phyloP scores from a whole-genome alignment of 768 basidiomycete genomes.

The Phaffia australis region DNA sequence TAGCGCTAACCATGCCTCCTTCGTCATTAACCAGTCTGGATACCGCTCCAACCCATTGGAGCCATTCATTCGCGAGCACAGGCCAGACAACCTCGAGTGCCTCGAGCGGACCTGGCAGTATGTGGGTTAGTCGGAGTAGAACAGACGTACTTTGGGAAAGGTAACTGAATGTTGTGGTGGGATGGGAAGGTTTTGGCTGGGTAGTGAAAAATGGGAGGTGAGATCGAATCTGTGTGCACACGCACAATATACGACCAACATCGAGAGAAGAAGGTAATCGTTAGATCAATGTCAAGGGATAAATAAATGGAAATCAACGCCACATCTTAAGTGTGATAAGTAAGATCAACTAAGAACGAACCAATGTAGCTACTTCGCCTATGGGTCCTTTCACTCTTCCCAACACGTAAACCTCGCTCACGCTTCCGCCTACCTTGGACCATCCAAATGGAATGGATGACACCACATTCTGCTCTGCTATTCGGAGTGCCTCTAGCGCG shows the following conservation, averaged over 20 bases:
- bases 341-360: neutral
- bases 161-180: conserved; percentile 17
- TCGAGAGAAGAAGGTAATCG: neutral
- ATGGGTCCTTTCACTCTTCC: conserved; percentile 14
- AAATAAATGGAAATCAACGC: neutral
- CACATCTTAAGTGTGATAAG: neutral
- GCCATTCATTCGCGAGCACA: conserved; percentile 16
- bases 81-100: conserved; percentile 15
- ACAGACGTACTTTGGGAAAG: conserved; percentile 7
- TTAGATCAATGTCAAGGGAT: neutral
- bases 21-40: conserved; percentile 6
- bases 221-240: conserved; percentile 14
- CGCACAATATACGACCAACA: neutral
- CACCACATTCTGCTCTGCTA: conserved; percentile 13
- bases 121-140: conserved; percentile 10
- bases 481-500: conserved; percentile 19
- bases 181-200: conserved; percentile 7
- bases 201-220: conserved; percentile 20
- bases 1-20: conserved; percentile 22
- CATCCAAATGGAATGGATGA: conserved; percentile 20
- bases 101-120: neutral
- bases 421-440: conserved; percentile 8
- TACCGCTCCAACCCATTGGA: conserved; percentile 9
- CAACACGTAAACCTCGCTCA: conserved; percentile 16
- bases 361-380: conserved; percentile 11